These are phyloP conservation scores for Scutellaria galericulata DNA, from an alignment of 257 asterid genomes.

Conservation along the genomic window DNA sequence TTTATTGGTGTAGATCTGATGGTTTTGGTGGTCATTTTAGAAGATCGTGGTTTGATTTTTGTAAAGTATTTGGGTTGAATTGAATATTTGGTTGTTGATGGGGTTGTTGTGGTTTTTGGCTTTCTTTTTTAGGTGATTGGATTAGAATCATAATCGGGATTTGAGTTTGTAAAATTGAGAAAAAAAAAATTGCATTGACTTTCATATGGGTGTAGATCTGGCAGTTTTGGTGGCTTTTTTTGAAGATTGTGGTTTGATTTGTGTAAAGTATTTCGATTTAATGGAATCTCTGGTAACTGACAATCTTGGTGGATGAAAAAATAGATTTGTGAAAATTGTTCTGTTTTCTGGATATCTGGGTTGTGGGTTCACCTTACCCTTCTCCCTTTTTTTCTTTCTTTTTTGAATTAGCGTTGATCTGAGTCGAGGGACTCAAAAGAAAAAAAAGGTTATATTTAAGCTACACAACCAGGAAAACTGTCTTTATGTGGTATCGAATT, in stretches of 20 bases:
- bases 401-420: not conserved
- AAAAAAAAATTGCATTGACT: slow-evolving; percentile 26
- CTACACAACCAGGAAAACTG: not conserved
- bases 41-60: slow-evolving; percentile 14
- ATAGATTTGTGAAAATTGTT: slow-evolving; percentile 18
- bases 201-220: slow-evolving; percentile 37
- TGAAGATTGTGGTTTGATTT: slow-evolving; percentile 5
- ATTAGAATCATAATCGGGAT: too few species aligned
- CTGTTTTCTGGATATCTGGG: not conserved
- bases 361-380: not conserved
- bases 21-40: not conserved
- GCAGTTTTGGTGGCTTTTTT: not conserved
- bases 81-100: slow-evolving; percentile 1
- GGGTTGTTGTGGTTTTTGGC: too few species aligned
- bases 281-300: slow-evolving; percentile 5
- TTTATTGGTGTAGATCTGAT: slow-evolving; percentile 37
- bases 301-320: not conserved
- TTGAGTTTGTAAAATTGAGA: too few species aligned
- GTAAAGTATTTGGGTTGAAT: not conserved
- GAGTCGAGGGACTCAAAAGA: not conserved
- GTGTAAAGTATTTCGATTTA: not conserved
- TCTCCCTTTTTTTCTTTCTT: not conserved
- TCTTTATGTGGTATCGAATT: not conserved
- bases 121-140: too few species aligned
- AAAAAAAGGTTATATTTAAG: not conserved